Percentiles rank a stretch among this genome's conserved stretches.
Conservation (phyloP, 148 eudicot species). For the Rhododendron griersonianum region DNA sequence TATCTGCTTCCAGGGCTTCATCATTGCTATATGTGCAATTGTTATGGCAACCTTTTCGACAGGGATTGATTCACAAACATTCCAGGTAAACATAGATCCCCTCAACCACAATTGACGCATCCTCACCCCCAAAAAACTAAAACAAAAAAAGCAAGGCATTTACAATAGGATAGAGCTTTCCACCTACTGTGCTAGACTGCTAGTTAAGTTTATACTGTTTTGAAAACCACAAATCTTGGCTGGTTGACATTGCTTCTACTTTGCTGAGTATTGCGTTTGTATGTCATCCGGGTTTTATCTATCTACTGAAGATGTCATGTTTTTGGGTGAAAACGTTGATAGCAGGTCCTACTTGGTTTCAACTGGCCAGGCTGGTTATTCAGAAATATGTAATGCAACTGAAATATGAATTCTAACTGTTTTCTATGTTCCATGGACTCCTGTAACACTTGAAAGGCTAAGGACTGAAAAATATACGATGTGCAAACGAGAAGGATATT, state of each 20-base stretch:
- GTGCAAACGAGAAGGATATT: not conserved
- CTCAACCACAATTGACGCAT: not conserved
- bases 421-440: not conserved
- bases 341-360: not conserved
- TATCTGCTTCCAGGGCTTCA: conserved; percentile 56
- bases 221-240: not conserved
- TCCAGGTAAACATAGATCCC: conserved; percentile 59
- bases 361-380: not conserved
- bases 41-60: conserved; percentile 98
- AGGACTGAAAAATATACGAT: not conserved
- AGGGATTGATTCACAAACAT: conserved; percentile 86
- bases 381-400: not conserved
- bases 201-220: not conserved
- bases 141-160: not conserved
- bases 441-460: not conserved
- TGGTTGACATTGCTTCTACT: not conserved
- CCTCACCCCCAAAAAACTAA: not conserved
- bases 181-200: not conserved
- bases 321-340: not conserved
- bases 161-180: not conserved
- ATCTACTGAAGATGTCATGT: not conserved
- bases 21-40: conserved; percentile 76
- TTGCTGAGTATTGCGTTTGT: not conserved
- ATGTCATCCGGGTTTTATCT: not conserved
- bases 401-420: not conserved